Evolutionary conservation across 441 rosid species (phyloP), one percentile per base, ranked within the genome.

Genomic region (Erodium trifolium): DNA sequence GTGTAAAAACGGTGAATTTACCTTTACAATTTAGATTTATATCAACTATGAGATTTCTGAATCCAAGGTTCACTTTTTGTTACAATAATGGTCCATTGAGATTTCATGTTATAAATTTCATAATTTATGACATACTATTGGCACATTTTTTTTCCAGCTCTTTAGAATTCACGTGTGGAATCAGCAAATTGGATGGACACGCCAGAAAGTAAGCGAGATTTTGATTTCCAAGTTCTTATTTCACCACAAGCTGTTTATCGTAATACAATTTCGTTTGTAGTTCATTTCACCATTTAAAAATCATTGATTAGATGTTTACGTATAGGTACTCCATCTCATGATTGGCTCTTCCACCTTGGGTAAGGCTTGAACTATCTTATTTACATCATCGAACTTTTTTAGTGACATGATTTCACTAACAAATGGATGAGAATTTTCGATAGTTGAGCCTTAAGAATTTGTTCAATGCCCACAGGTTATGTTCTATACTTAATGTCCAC

Each of bases 291-390:
- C n/a, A 13, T 51, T 14, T 1, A n/a, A 51, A 4, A 51, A 13
- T 51, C 59, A 13, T 51, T 13, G 2, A n/a, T 51, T 7, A n/a
- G 3, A 51, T 14, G 17, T 4, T 51, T 9, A 51, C 59, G 16
- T 77, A 66, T 79, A 85, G 87, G 87, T 83, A 57, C 83, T 85
- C 69, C 87, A 85, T 77, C 78, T 85, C 57, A 79, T 83, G 82
- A 82, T 85, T 75, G 89, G 84, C 65, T 82, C 81, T 55, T 85
- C 89, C 70, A 85, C 73, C 81, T 73, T 83, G 23, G 86, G 89
- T 85, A 79, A 73, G 73, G 10, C 60, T 66, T 14, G 53, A 51
- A 14, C 55, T 3, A 37, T 5, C 10, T 16, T n/a, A 11, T 37
- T 70, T 27, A 14, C n/a, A 12, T 27, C 69, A 23, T 34, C 23